phyloP scores from a whole-genome alignment of 2,329 filamentous ascomycete species.

The Sphaceloma murrayae region DNA sequence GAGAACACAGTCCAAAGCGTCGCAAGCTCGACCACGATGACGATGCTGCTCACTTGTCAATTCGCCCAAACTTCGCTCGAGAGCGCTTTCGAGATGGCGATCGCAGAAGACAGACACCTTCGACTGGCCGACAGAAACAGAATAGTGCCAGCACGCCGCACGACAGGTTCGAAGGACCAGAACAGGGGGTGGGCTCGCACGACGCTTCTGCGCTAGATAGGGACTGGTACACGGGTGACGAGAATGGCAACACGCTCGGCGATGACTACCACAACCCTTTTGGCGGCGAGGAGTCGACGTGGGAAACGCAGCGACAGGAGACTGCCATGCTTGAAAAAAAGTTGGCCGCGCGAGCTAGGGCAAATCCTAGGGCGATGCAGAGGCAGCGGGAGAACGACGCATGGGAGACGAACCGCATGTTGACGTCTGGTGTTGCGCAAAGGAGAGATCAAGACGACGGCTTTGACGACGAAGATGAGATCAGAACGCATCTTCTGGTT shows the following conservation, averaged over 20 bases:
- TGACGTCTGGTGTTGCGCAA: conserved; percentile 91
- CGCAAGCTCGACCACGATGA: conserved; percentile 59
- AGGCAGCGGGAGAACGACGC: conserved; percentile 92
- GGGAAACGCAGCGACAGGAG: conserved; percentile 68
- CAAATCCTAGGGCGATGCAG: conserved; percentile 64
- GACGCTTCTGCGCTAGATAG: conserved; percentile 71
- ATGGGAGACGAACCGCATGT: conserved; percentile 98
- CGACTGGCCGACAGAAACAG: conserved; percentile 28
- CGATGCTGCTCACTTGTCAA: conserved; percentile 40
- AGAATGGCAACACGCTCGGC: conserved; percentile 74
- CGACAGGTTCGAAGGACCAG: conserved; percentile 53
- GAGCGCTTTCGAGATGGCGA: conserved; percentile 17
- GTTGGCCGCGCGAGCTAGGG: conserved; percentile 35
- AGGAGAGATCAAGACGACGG: conserved; percentile 69
- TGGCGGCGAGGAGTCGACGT: conserved; percentile 61
- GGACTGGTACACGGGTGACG: conserved; percentile 87
- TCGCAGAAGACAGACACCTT: conserved; percentile 27
- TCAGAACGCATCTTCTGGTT: conserved; percentile 78
- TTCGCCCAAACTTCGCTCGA: conserved; percentile 38
- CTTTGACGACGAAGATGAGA: conserved; percentile 84
- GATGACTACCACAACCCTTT: conserved; percentile 93
- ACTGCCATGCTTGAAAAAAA: conserved; percentile 71
- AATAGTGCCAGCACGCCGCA: conserved; percentile 37
- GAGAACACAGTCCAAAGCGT: conserved; percentile 49
- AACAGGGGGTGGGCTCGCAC: conserved; percentile 51